A percentile compares a stretch with the other conserved stretches of the same genome.
Evolutionary conservation across 306 rosid genomes (phyloP).

Genomic region (Cicer chorassanicum): DNA sequence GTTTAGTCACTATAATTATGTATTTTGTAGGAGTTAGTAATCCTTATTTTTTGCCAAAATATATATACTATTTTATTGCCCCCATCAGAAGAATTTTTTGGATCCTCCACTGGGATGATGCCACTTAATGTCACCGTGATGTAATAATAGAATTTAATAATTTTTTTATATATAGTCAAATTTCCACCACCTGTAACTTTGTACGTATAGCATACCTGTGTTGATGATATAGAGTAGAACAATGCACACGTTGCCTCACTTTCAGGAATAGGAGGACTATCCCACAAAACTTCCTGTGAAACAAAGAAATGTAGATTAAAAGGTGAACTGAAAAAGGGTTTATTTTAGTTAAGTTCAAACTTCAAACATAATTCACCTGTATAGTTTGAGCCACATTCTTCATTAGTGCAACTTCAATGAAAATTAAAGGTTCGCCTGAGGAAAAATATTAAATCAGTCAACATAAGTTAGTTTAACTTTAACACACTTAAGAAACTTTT

Average conservation of each 20-base stretch:
- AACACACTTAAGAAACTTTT: constrained; percentile 28
- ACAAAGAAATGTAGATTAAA: constrained; percentile 27
- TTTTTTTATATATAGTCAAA: constrained; percentile 10
- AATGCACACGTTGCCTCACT: constrained; percentile 86
- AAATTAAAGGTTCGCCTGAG: constrained; percentile 84
- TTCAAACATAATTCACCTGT: constrained; percentile 59
- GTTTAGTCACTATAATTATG: too few relatives aligned
- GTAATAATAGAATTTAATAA: constrained; percentile 17
- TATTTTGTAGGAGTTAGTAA: too few relatives aligned
- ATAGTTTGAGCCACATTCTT: constrained; percentile 78
- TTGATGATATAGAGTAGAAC: constrained; percentile 95
- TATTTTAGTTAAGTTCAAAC: constrained; percentile 21
- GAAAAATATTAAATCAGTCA: constrained; percentile 25
- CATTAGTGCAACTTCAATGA: constrained; percentile 91
- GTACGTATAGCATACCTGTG: constrained; percentile 66
- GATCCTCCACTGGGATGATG: neutral
- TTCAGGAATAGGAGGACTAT: constrained; percentile 85
- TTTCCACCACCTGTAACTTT: constrained; percentile 35
- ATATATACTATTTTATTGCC: too few relatives aligned
- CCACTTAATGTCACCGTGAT: constrained; percentile 23
- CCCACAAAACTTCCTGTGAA: constrained; percentile 90
- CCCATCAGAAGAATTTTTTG: too few relatives aligned
- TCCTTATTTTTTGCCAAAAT: too few relatives aligned
- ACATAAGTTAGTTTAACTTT: constrained; percentile 31
- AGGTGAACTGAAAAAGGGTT: constrained; percentile 25